Evolutionary conservation across 345 rosid species (phyloP), one percentile per base, ranked within the genome.

Genomic region (Barbarea vulgaris): DNA sequence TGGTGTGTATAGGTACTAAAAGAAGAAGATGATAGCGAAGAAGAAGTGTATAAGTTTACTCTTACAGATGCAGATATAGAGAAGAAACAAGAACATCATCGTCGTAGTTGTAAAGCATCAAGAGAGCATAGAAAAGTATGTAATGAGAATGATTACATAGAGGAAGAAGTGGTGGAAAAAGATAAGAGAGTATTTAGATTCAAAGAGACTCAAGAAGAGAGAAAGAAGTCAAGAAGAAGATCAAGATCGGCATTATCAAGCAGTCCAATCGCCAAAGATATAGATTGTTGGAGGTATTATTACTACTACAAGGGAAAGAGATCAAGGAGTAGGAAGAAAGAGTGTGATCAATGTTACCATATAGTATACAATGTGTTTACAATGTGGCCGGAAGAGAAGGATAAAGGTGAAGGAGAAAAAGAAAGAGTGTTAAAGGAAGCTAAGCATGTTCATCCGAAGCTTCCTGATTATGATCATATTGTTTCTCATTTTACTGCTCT

Each of bases 281-380:
- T 48, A 30, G 78, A 64, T 0, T 64, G 66, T 57, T 65, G 71
- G 78, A 66, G 14, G 22, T 74, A 74, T 37, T 65, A 56, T 31
- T 33, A 24, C 66, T 65, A 56, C 41, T 33, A 24, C 66, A 66
- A 12, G 13, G 78, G 66, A 64, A 46, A 41, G 11, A 74, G 21
- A 36, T n/a, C n/a, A n/a, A 74, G 66, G 28, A 67, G 39, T 66
- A 58, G 15, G 37, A 74, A 9, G 66, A 44, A 41, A 46, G 58
- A 24, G 50, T 17, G 34, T 74, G 39, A 72, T 17, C 48, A 44
- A 21, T 57, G 66, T 65, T 65, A 46, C 30, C 72, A 65, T 33
- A 46, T 65, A 42, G 77, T 74, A 3, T 74, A 74, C 67, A 66
- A 66, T 47, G 72, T 74, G 48, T 74, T 46, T 33, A 42, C 58